Evolutionary conservation across 78 protist genomes (phyloP).

Genomic region (Andalucia godoyi): DNA sequence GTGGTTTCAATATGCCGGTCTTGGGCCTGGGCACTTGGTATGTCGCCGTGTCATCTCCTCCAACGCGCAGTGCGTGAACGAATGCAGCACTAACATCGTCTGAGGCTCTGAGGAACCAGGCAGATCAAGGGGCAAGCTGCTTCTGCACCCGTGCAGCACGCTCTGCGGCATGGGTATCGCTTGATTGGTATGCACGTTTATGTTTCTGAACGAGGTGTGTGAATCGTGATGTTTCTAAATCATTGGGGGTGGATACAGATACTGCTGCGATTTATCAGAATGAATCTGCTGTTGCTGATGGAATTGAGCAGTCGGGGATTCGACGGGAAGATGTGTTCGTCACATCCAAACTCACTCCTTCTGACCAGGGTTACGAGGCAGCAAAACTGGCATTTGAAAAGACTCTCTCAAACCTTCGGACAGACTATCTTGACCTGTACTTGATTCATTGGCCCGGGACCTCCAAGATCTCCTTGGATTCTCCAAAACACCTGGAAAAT

Average conservation of each 20-base stretch:
- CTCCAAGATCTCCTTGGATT: not conserved
- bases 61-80: too few species aligned
- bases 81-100: too few species aligned
- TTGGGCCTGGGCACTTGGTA: slow-evolving; percentile 46
- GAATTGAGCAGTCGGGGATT: not conserved
- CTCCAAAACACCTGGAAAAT: not conserved
- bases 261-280: slow-evolving; percentile 10
- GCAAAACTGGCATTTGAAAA: slow-evolving; percentile 5
- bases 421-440: slow-evolving; percentile 54
- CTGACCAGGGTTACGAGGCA: not conserved
- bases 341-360: not conserved
- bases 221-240: too few species aligned
- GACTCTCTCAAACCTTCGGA: slow-evolving; percentile 22
- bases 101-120: too few species aligned
- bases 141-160: slow-evolving; percentile 1
- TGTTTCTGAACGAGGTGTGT: too few species aligned
- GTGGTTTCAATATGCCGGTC: not conserved
- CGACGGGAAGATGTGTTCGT: not conserved
- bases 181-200: too few species aligned
- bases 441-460: slow-evolving; percentile 66
- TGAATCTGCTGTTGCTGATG: not conserved
- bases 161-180: slow-evolving; percentile 39
- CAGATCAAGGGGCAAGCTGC: not conserved
- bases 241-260: too few species aligned
- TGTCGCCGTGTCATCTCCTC: too few species aligned